Base-by-base conservation (phyloP, 495 filamentous ascomycete species). In the Penicilliopsis zonata region DNA sequence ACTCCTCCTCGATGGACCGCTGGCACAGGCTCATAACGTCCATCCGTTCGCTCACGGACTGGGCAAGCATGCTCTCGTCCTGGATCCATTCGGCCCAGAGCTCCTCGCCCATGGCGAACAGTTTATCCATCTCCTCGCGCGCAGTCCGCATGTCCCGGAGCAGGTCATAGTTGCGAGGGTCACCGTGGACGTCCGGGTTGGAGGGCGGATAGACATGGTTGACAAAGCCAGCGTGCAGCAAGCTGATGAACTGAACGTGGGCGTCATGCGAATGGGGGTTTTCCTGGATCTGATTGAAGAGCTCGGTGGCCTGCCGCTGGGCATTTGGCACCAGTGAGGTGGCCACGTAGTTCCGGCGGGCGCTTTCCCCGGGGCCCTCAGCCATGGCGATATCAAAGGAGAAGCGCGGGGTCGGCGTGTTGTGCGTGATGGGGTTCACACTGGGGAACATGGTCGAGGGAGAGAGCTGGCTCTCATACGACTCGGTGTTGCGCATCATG, bases 21-120 rank as follows among this genome's bases (percentile, higher is more conserved):
- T 76, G 69, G 52, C 78, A 94, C 13, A 86, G 61, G 52, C 94
- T 86, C 53, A 94, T 72, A n/a, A 94, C 75, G 32, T 68, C 67
- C 37, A 83, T 67, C 34, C 80, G 65, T 41, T 81, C 78, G 22
- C 75, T 67, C n/a, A 65, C 56, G 10, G 67, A 64, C 28, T 60
- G 59, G 15, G 78, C 78, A 37, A 79, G 45, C 51, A 74, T 57
- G 39, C 62, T 64, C 42, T 78, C 74, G 40, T 79, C 76, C 36
- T 72, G 53, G 27, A 81, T 70, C 69, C 74, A 76, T 29, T 78
- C 70, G 0, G 64, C 53, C 72, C 72, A 81, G 22, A 78, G 50
- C 28, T 72, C 63, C 47, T 80, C 76, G 9, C 76, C 76, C 51
- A 82, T 61, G 1, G 76, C 67, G 48, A 81, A 82, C 10, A 70